These are phyloP conservation scores for Mycena sanguinolenta DNA, from an alignment of 768 basidiomycete species.

Conservation along the genomic window DNA sequence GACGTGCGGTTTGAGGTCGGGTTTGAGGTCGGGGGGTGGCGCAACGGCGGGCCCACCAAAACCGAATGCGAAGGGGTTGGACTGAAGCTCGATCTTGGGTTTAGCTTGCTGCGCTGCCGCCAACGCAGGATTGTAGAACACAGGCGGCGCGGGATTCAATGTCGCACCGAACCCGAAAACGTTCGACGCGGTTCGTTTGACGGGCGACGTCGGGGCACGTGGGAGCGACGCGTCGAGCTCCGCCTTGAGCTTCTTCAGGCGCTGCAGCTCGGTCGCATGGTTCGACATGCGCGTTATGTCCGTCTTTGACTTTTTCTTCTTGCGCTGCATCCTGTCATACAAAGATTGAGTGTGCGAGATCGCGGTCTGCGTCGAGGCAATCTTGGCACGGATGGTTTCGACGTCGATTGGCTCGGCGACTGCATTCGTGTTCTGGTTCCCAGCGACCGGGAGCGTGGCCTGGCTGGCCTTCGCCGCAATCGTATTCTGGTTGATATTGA, in stretches of 20 bases:
- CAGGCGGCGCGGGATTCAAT: no score
- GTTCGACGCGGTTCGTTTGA: constrained; percentile 31
- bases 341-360: constrained; percentile 24
- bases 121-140: constrained; percentile 30
- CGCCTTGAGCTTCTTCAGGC: constrained; percentile 33
- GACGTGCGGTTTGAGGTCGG: constrained; percentile 11
- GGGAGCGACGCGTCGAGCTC: constrained; percentile 39
- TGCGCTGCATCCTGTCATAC: constrained; percentile 30
- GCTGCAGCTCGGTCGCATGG: constrained; percentile 28
- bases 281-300: constrained; percentile 34
- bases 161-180: neutral
- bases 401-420: constrained; percentile 11
- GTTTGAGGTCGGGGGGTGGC: neutral
- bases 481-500: constrained; percentile 19
- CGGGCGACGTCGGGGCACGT: constrained; percentile 29
- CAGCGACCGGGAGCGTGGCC: no score
- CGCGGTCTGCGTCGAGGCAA: constrained; percentile 20
- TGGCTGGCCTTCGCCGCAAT: neutral
- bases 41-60: neutral
- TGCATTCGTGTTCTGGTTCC: neutral
- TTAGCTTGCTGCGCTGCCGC: no score
- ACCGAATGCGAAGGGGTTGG: neutral
- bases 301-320: constrained; percentile 39
- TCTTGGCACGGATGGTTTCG: constrained; percentile 23
- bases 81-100: constrained; percentile 9